Conservation (phyloP, 1,284 basidiomycete genomes). For the Ustilago esculenta region DNA sequence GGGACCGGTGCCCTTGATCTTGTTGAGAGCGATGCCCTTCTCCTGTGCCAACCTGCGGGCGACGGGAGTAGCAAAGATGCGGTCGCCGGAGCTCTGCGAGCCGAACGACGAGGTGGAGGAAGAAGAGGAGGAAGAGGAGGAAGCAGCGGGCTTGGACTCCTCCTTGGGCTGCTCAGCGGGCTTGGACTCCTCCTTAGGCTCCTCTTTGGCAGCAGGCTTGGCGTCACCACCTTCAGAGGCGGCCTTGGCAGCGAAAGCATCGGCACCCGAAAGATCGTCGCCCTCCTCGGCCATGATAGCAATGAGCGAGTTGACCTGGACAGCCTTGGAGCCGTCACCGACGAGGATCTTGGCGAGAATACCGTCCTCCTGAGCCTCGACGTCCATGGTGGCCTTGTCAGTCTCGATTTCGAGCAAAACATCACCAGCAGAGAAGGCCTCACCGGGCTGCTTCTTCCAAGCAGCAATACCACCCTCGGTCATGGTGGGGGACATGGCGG, state of each 20-base stretch:
- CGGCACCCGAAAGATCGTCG: slow-evolving; percentile 73
- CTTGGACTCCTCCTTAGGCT: slow-evolving; percentile 39
- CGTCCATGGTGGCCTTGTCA: slow-evolving; percentile 68
- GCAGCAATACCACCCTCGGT: slow-evolving; percentile 96
- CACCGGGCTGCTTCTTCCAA: slow-evolving; percentile 98
- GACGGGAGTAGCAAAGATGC: slow-evolving; percentile 90
- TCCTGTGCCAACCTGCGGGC: slow-evolving; percentile 97
- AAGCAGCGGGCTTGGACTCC: slow-evolving; percentile 33
- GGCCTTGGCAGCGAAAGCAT: slow-evolving; percentile 76
- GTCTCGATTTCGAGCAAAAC: slow-evolving; percentile 88
- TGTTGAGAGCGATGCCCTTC: slow-evolving; percentile 86
- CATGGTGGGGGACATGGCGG: slow-evolving; percentile 99
- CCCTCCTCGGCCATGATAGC: slow-evolving; percentile 69
- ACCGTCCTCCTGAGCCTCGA: slow-evolving; percentile 69
- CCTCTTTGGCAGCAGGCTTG: slow-evolving; percentile 62
- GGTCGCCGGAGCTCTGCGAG: slow-evolving; percentile 42
- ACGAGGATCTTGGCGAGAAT: slow-evolving; percentile 68
- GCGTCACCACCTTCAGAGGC: slow-evolving; percentile 57
- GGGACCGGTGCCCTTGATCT: slow-evolving; percentile 94
- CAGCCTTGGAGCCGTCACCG: slow-evolving; percentile 62
- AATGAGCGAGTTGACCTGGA: slow-evolving; percentile 67
- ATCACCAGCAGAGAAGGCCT: slow-evolving; percentile 86
- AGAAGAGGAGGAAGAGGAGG: slow-evolving; percentile 24
- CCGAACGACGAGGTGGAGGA: slow-evolving; percentile 44
- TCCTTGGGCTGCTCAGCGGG: slow-evolving; percentile 51